Evolutionary conservation across 169 alveolate genomes (phyloP).

Genomic region (Plasmodium inui): DNA sequence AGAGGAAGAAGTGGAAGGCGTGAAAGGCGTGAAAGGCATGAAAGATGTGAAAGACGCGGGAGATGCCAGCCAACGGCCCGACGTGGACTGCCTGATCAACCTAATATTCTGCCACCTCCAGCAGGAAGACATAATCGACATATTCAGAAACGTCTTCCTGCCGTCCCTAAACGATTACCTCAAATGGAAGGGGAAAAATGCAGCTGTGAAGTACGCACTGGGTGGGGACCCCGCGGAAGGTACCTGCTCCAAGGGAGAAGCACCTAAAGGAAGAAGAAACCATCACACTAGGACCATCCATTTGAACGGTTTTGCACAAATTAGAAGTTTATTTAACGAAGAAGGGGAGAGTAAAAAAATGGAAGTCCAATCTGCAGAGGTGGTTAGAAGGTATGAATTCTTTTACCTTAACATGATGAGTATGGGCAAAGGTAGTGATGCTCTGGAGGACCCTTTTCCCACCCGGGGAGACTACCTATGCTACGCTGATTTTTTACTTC

Average conservation of each 20-base stretch:
- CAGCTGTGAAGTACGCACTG: background rate
- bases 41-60: background rate
- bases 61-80: background rate
- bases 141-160: conserved; percentile 31
- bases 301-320: conserved; percentile 3
- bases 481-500: conserved; percentile 5
- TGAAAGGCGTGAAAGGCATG: background rate
- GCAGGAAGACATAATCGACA: conserved; percentile 25
- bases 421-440: background rate
- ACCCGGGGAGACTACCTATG: conserved; percentile 7
- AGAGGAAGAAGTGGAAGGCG: background rate
- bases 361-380: background rate
- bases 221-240: background rate
- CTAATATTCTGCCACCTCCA: conserved; percentile 21
- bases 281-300: background rate
- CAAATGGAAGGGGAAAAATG: background rate
- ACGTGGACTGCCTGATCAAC: conserved; percentile 26
- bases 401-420: conserved; percentile 33
- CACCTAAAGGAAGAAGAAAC: background rate
- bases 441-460: background rate
- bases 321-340: background rate
- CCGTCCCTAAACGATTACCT: conserved; percentile 37
- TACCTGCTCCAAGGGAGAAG: background rate
- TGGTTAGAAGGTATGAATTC: conserved; percentile 23
- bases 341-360: background rate